A percentile compares a stretch with the other conserved stretches of the same genome.
Conservation (phyloP, 371 early-diverging fungal genomes). For the Coemansia sp. region DNA sequence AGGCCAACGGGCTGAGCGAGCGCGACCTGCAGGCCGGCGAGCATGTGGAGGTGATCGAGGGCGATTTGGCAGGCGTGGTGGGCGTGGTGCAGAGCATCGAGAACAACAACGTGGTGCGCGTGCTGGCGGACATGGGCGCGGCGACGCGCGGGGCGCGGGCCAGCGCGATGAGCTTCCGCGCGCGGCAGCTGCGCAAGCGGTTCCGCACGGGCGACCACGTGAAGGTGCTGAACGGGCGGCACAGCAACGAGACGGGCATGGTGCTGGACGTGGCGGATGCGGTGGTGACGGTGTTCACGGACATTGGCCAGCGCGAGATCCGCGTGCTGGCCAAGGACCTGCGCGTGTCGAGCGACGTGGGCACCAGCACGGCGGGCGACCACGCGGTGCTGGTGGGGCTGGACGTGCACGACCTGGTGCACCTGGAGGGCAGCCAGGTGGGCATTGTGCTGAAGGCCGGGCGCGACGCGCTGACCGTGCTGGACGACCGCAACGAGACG, state of each 20-base stretch:
- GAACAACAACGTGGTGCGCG: conserved; percentile 40
- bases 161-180: conserved; percentile 45
- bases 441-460: conserved; percentile 88
- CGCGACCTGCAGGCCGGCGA: conserved; percentile 72
- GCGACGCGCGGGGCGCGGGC: conserved; percentile 16
- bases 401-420: conserved; percentile 84
- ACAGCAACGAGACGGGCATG: conserved; percentile 85
- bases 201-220: conserved; percentile 93
- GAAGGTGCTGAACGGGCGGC: conserved; percentile 88
- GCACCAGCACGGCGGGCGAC: conserved; percentile 32
- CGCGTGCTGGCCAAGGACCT: conserved; percentile 89
- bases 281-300: conserved; percentile 80
- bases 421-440: conserved; percentile 60
- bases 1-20: conserved; percentile 46
- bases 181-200: conserved; percentile 78
- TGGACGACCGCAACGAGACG: conserved; percentile 78
- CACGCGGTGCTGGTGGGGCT: conserved; percentile 55
- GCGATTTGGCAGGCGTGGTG: conserved; percentile 81
- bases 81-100: conserved; percentile 69
- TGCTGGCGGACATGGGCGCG: conserved; percentile 34
- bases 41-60: conserved; percentile 83
- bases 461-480: conserved; percentile 67
- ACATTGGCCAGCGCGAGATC: conserved; percentile 72
- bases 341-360: conserved; percentile 66
- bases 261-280: conserved; percentile 77